Conservation (phyloP, 2,329 filamentous ascomycete genomes). For the Fonsecaea multimorphosa region DNA sequence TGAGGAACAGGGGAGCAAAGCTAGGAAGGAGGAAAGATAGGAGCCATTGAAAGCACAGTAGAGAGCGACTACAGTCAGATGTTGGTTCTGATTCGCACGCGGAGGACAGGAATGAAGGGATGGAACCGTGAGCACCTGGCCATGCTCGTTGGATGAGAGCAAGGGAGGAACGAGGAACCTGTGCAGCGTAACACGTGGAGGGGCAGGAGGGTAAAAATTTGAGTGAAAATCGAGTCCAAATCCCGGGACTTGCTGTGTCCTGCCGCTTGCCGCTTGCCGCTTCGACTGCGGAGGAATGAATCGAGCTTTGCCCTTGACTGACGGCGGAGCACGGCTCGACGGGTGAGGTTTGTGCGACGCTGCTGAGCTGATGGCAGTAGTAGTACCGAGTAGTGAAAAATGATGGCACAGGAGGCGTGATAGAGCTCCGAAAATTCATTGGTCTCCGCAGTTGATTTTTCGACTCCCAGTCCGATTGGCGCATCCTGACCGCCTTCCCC, state of each 20-base stretch:
- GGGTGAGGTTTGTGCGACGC: constrained; percentile 11
- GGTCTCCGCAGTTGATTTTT: constrained; percentile 10
- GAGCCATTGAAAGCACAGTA: constrained; percentile 8
- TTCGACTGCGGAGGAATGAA: constrained; percentile 18
- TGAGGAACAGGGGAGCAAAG: constrained; percentile 3
- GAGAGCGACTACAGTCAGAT: constrained; percentile 21
- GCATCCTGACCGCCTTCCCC: constrained; percentile 13
- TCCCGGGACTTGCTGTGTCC: constrained; percentile 3
- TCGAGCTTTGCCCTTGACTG: constrained; percentile 1
- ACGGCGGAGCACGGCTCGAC: background rate
- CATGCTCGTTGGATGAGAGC: constrained; percentile 24
- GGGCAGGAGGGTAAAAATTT: constrained; percentile 5
- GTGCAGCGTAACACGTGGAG: constrained; percentile 16
- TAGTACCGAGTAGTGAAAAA: no score
- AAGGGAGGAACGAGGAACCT: constrained; percentile 5
- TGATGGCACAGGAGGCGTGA: constrained; percentile 23
- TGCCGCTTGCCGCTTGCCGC: constrained; percentile 2
- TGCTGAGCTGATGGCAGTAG: constrained; percentile 3
- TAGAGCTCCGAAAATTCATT: constrained; percentile 19
- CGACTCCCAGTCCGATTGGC: constrained; percentile 19
- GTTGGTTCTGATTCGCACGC: constrained; percentile 36
- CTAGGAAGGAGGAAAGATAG: constrained; percentile 9
- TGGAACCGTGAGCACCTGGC: constrained; percentile 27
- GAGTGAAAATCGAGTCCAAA: background rate
- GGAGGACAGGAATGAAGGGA: constrained; percentile 35